Conservation (phyloP, 2,329 filamentous ascomycete species). For the Pseudogymnoascus sp. region DNA sequence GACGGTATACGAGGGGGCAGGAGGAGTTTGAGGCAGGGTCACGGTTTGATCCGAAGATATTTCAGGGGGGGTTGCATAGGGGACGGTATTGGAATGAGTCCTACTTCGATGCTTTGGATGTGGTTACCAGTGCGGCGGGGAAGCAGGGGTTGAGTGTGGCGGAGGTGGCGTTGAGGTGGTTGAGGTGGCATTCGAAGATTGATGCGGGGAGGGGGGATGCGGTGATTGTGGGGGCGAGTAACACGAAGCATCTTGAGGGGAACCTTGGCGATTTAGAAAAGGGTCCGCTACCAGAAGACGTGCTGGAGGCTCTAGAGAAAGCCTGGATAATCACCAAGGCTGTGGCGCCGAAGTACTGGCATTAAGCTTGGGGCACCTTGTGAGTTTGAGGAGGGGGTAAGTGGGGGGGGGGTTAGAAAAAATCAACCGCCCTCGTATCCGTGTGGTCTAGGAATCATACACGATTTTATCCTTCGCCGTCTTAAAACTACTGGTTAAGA, state of each 20-base stretch:
- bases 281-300: neutral
- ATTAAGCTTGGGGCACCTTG: too few species aligned
- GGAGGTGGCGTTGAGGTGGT: constrained; percentile 68
- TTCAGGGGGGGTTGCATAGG: constrained; percentile 51
- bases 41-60: constrained; percentile 33
- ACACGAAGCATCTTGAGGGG: constrained; percentile 47
- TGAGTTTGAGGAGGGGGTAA: too few species aligned
- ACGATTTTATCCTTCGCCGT: too few species aligned
- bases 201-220: constrained; percentile 48
- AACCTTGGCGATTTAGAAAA: constrained; percentile 36
- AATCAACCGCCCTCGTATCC: too few species aligned
- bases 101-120: constrained; percentile 57
- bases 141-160: constrained; percentile 63
- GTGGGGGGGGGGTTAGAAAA: too few species aligned
- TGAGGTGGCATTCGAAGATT: constrained; percentile 60
- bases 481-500: too few species aligned
- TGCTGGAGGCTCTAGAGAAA: constrained; percentile 23
- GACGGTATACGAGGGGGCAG: constrained; percentile 29
- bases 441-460: too few species aligned
- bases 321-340: constrained; percentile 65
- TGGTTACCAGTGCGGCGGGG: constrained; percentile 59
- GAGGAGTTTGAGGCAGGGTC: constrained; percentile 17
- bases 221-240: constrained; percentile 53
- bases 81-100: constrained; percentile 53
- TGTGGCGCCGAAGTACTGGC: constrained; percentile 53